A percentile compares a stretch with the other conserved stretches of the same genome.
Conservation (phyloP, 1,284 basidiomycete species). For the Malassezia cuniculi region DNA sequence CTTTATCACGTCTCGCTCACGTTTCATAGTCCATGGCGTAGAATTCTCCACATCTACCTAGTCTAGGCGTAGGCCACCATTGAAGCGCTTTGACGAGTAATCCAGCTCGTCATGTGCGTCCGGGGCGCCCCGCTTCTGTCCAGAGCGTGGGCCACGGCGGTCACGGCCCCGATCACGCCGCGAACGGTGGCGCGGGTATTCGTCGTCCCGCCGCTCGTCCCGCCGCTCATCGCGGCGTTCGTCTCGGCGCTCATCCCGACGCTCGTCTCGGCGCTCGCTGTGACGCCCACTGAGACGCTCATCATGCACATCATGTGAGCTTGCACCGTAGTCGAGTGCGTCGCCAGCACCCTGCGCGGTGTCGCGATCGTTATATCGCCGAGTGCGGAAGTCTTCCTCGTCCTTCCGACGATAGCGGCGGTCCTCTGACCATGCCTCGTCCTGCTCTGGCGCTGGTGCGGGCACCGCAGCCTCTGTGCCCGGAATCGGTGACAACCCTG, state of each 20-base stretch:
- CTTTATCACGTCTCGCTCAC: no score
- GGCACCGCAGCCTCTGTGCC: background rate
- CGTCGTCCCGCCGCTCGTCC: slow-evolving; percentile 1
- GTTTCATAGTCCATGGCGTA: no score
- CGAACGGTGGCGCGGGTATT: background rate
- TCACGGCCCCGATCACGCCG: slow-evolving; percentile 18
- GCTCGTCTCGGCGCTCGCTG: background rate
- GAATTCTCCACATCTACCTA: no score
- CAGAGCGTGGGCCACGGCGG: slow-evolving; percentile 15
- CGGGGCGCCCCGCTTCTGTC: slow-evolving; percentile 9
- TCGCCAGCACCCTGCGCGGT: slow-evolving; percentile 28
- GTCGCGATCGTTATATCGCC: slow-evolving; percentile 38
- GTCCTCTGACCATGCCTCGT: background rate
- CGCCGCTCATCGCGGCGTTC: slow-evolving; percentile 1
- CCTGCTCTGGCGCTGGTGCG: background rate
- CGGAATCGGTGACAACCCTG: slow-evolving; percentile 1
- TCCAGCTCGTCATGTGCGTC: slow-evolving; percentile 7
- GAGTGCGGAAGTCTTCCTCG: slow-evolving; percentile 7
- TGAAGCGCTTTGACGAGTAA: slow-evolving; percentile 8
- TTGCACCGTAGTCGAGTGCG: slow-evolving; percentile 34
- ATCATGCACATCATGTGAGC: background rate
- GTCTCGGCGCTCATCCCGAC: slow-evolving; percentile 5
- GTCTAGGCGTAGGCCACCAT: no score
- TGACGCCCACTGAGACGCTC: background rate
- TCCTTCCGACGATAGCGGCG: background rate